Percentiles rank a stretch among this genome's conserved stretches.
Evolutionary conservation across 179 eudicot genomes (phyloP).

Genomic region (Silene vulgaris): DNA sequence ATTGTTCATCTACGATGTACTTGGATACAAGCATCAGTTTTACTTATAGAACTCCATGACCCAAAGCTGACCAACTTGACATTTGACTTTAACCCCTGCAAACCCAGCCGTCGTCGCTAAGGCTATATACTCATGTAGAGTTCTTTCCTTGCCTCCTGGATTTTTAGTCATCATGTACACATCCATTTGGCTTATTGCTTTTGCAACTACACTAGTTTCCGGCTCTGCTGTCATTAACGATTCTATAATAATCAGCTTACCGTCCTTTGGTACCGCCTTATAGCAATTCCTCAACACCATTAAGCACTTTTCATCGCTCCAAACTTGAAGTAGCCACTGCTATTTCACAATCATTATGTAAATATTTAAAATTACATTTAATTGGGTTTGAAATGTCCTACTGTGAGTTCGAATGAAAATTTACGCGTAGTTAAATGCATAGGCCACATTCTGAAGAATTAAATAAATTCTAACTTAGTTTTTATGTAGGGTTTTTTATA

Average conservation of each 20-base stretch:
- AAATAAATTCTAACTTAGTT: no score
- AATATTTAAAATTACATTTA: not conserved
- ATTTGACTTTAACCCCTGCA: not conserved
- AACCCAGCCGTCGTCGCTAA: constrained; percentile 36
- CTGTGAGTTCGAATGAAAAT: no score
- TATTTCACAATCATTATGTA: not conserved
- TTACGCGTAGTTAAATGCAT: no score
- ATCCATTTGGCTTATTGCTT: constrained; percentile 18
- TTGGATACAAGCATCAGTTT: not conserved
- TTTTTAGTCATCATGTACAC: constrained; percentile 24
- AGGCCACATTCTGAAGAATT: no score
- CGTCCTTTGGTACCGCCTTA: constrained; percentile 29
- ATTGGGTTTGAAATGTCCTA: no score
- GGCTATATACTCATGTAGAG: constrained; percentile 25
- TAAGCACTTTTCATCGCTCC: constrained; percentile 37
- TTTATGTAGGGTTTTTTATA: no score
- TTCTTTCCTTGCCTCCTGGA: constrained; percentile 44
- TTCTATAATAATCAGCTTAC: constrained; percentile 40
- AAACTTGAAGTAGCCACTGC: constrained; percentile 38
- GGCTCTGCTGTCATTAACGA: constrained; percentile 24
- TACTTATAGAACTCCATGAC: constrained; percentile 31
- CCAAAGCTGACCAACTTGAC: constrained; percentile 18
- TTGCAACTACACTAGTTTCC: constrained; percentile 18
- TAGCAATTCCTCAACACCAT: constrained; percentile 36
- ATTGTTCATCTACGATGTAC: not conserved